These are phyloP conservation scores for Trichoderma sp. DNA, from an alignment of 2,329 filamentous ascomycete species.

Conservation along the genomic window DNA sequence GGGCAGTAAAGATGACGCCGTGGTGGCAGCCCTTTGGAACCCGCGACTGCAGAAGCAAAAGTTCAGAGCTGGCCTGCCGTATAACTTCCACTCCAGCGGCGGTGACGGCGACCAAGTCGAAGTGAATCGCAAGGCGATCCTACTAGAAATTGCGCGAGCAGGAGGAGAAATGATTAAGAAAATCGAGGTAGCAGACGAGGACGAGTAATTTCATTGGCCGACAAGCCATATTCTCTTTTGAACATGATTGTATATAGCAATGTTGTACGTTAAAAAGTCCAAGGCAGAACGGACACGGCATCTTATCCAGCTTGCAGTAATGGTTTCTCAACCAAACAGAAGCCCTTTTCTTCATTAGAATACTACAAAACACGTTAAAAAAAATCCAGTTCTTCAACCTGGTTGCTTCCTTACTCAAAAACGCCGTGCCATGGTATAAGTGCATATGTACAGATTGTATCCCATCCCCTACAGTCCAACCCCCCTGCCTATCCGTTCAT, in stretches of 20 bases:
- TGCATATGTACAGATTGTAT: slow-evolving; percentile 30
- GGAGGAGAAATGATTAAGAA: slow-evolving; percentile 65
- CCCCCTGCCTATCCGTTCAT: not conserved
- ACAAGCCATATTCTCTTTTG: not conserved
- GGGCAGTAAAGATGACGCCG: slow-evolving; percentile 54
- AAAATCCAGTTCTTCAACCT: slow-evolving; percentile 15
- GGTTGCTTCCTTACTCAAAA: slow-evolving; percentile 21
- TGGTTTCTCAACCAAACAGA: not conserved
- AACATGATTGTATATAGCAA: not conserved
- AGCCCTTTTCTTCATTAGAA: not conserved
- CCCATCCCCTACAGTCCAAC: slow-evolving; percentile 19
- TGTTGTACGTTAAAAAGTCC: not conserved
- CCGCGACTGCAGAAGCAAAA: slow-evolving; percentile 51
- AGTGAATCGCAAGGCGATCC: slow-evolving; percentile 64
- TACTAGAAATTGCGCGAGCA: slow-evolving; percentile 69
- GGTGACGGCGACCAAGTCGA: slow-evolving; percentile 50
- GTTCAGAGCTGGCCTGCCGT: slow-evolving; percentile 70
- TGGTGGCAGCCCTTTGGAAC: slow-evolving; percentile 59
- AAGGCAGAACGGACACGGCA: not conserved
- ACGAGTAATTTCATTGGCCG: not conserved
- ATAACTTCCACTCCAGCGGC: slow-evolving; percentile 46
- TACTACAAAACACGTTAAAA: slow-evolving; percentile 7
- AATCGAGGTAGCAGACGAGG: slow-evolving; percentile 50
- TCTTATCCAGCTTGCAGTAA: not conserved
- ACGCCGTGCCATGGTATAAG: slow-evolving; percentile 42